Evolutionary conservation across 2,329 filamentous ascomycete species (phyloP).

Genomic region (Diaporthe sp.): DNA sequence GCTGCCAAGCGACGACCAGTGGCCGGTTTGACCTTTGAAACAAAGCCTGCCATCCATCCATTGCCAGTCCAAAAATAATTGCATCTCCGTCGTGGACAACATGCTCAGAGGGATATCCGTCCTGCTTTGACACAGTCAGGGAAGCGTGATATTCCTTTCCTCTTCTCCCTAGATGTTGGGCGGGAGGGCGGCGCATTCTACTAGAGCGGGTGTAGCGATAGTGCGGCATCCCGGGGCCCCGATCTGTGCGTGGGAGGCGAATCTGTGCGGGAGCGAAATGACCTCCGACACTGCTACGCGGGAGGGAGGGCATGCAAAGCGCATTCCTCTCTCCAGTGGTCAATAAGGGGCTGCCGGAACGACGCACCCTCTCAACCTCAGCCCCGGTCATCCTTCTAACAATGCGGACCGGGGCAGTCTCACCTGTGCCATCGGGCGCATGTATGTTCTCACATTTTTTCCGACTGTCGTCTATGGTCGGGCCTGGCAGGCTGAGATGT

Average conservation of each 20-base stretch:
- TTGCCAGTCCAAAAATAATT: constrained; percentile 30
- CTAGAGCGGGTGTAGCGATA: not conserved
- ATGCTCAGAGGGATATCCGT: not conserved
- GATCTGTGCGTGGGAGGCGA: constrained; percentile 22
- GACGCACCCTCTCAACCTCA: constrained; percentile 4
- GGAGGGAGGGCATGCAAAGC: constrained; percentile 13
- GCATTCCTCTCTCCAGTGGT: not conserved
- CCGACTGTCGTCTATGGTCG: not conserved
- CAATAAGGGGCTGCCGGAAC: constrained; percentile 13
- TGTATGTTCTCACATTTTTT: not conserved
- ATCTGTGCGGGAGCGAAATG: constrained; percentile 15
- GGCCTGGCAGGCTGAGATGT: not conserved
- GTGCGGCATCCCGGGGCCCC: constrained; percentile 8
- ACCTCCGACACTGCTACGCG: not conserved
- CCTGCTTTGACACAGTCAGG: not conserved
- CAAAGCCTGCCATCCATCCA: constrained; percentile 22
- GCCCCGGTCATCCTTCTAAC: constrained; percentile 10
- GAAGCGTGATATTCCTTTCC: not conserved
- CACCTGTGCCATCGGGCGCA: not conserved
- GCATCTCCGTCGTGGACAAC: not conserved
- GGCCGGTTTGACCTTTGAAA: constrained; percentile 38
- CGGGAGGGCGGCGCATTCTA: not conserved
- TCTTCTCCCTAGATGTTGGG: not conserved
- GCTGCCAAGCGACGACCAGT: constrained; percentile 35
- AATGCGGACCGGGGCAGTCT: constrained; percentile 11